Base-by-base conservation (phyloP, 805 yeast species). In the Myxozyma lipomycoides region DNA sequence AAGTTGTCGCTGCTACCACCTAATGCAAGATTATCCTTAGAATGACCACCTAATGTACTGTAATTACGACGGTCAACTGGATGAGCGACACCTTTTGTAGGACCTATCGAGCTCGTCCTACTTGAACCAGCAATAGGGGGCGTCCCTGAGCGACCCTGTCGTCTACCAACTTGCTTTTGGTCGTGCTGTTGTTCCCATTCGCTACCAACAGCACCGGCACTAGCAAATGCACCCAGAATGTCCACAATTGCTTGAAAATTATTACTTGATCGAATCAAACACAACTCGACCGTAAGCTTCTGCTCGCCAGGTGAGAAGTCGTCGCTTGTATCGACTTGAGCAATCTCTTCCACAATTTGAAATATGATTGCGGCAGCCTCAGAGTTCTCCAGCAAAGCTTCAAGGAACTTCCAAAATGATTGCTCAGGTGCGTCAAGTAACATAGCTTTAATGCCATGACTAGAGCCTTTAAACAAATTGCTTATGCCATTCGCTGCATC, bases 181-280 rank as follows among this genome's bases (percentile, higher is more conserved):
- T 55, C 59, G 25, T 41, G 42, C 23, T 48, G 41, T 36, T 55
- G 59, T 30, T 55, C 59, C 58, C 58, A 52, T 12, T 56, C 56
- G 19, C 44, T 38, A 23, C 56, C 61, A 4, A 48, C 42, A 21
- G 52, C 52, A n/a, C 59, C 64, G n/a, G 55, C 52, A 21, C 47
- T 41, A 21, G 65, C 63, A 36, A 62, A 51, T 9, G 56, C 59
- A 7, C 64, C 64, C 22, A 64, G 52, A 18, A 56, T 49, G 18
- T 52, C 54, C 18, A 55, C 40, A 19, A 62, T 52, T 15, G 59
- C 49, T 22, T 48, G 52, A 43, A 64, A 58, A 40, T 58, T 62
- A n/a, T 40, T 51, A 4, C 43, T 43, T 7, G 57, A 23, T 3
- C 46, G 48, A 22, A 55, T 45, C 17, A 52, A 35, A 15, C 38